Percentiles rank a stretch among this genome's conserved stretches.
Evolutionary conservation across 768 basidiomycete species (phyloP).

Genomic region (Myochromella boudieri): DNA sequence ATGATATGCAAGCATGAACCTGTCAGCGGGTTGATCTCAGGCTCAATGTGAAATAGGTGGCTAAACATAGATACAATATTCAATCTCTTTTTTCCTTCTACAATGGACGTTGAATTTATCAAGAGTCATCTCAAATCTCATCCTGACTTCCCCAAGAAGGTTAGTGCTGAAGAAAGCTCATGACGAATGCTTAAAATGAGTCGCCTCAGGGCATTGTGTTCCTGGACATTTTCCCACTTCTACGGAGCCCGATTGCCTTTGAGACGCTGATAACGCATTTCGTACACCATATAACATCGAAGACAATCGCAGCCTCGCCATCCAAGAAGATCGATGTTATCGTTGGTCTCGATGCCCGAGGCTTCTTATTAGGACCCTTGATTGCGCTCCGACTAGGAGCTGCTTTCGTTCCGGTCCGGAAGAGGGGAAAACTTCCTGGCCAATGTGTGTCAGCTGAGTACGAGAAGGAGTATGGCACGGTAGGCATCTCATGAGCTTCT

Average conservation of each 20-base stretch:
- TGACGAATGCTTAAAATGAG: not conserved
- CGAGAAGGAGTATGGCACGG: slow-evolving; percentile 91
- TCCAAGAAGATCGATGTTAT: slow-evolving; percentile 83
- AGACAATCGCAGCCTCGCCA: slow-evolving; percentile 62
- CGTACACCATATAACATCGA: slow-evolving; percentile 79
- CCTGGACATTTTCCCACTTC: slow-evolving; percentile 92
- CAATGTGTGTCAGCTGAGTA: slow-evolving; percentile 71
- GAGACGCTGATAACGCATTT: slow-evolving; percentile 92
- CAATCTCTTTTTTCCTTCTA: slow-evolving; percentile 26
- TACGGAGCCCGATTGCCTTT: slow-evolving; percentile 82
- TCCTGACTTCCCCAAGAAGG: slow-evolving; percentile 90
- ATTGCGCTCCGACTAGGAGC: slow-evolving; percentile 89
- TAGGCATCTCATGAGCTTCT: slow-evolving; percentile 33
- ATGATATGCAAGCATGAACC: not conserved
- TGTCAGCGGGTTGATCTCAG: too few species aligned
- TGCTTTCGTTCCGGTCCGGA: slow-evolving; percentile 94
- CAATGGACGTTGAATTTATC: slow-evolving; percentile 79
- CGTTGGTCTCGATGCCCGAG: slow-evolving; percentile 93
- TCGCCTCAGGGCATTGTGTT: slow-evolving; percentile 78
- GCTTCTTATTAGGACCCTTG: slow-evolving; percentile 92
- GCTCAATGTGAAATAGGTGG: too few species aligned
- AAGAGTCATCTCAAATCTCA: slow-evolving; percentile 58
- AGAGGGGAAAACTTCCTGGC: slow-evolving; percentile 94
- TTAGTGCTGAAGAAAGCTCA: slow-evolving; percentile 24
- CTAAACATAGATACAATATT: not conserved